These are phyloP conservation scores for Viola odorata DNA, from an alignment of 345 rosid genomes.

Conservation along the genomic window DNA sequence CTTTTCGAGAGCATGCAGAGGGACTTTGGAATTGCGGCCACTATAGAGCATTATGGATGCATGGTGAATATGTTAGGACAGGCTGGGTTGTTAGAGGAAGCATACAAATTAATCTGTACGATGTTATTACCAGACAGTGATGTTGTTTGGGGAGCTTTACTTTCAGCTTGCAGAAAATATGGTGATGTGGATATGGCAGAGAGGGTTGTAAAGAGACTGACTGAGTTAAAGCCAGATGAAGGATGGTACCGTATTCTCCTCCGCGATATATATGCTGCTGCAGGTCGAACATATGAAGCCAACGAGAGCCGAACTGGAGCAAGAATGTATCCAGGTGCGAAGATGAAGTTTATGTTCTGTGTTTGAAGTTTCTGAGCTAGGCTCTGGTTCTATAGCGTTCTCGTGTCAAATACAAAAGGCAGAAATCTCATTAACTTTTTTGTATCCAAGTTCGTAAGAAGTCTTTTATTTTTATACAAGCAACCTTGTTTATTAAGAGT, in stretches of 20 bases:
- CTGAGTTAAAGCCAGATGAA: conserved; percentile 16
- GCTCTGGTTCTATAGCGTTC: background rate
- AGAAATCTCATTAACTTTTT: no score
- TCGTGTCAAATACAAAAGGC: background rate
- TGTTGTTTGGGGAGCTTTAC: conserved; percentile 17
- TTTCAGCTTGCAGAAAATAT: conserved; percentile 15
- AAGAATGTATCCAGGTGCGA: conserved; percentile 10
- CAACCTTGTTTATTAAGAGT: no score
- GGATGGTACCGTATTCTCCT: conserved; percentile 14
- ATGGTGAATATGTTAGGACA: conserved; percentile 16
- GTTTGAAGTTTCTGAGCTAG: background rate
- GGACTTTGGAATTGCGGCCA: conserved; percentile 16
- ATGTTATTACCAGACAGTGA: conserved; percentile 16
- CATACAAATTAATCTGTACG: conserved; percentile 5
- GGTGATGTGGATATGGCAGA: conserved; percentile 13
- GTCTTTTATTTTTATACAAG: no score
- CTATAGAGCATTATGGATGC: conserved; percentile 16
- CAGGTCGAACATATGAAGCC: conserved; percentile 11
- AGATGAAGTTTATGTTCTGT: background rate
- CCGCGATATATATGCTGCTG: conserved; percentile 9
- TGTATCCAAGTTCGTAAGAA: no score
- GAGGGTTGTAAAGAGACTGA: conserved; percentile 14
- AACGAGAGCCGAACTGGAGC: conserved; percentile 2
- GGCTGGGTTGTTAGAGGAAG: conserved; percentile 17
- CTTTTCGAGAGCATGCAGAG: conserved; percentile 18